Evolutionary conservation across 2,329 filamentous ascomycete species (phyloP), one percentile per base, ranked within the genome.

Genomic region (Xylaria sp.): DNA sequence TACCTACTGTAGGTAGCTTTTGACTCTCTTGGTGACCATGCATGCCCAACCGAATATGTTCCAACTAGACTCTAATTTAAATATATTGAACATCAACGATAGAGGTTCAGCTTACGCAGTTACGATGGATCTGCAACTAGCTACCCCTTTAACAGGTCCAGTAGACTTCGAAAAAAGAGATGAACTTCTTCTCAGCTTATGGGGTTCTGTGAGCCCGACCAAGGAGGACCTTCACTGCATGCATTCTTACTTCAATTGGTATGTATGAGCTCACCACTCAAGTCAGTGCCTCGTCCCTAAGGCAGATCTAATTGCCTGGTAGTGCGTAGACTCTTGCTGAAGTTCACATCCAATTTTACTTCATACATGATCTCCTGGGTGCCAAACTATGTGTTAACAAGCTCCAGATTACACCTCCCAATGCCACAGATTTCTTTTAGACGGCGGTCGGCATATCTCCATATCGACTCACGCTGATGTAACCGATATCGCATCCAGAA

Each of bases 401-500:
- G 8, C 4, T 29, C 4, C 10, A 63, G 61, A 65, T 23, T 65
- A 65, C 27, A 43, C 60, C 19, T 65, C 47, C 9, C 63, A 65
- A 47, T 62, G 59, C 21, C 55, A 57, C 17, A 57, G 19, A n/a
- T 65, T 63, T 11, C 63, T 65, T 43, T 35, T 59, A 25, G 63
- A 63, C 23, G 63, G 63, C 8, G 63, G 60, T 13, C 56, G 63
- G 13, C 63, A 65, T 38, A 56, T 65, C 9, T 54, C 59, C 23
- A 40, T 65, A 6, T 63, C 63, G 6, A 65, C 63, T n/a, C 63
- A 63, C 17, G 60, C 55, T 37, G 53, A 65, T n/a, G 60, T 65
- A 10, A 11, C 59, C 43, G 40, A 60, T 9, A 59, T 65, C 25
- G 15, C 46, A 19, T 33, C 25, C 19, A 25, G 21, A 8, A 65